Evolutionary conservation across 305 asterid genomes (phyloP).

Genomic region (Solanum hybrid): DNA sequence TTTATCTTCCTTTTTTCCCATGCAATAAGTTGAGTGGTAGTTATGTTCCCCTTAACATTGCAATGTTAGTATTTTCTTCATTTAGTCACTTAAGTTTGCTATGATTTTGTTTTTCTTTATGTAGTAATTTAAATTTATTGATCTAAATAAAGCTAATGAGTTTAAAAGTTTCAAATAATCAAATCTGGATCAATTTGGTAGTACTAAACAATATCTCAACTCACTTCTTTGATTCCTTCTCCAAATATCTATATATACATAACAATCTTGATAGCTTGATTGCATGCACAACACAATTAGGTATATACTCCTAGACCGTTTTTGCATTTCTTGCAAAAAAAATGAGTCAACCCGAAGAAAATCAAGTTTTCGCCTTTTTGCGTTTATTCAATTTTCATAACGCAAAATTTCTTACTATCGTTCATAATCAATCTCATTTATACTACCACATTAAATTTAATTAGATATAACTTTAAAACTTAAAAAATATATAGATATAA

Average conservation of each 20-base stretch:
- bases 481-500: too few species aligned
- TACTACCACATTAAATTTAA: too few species aligned
- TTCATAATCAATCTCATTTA: too few species aligned
- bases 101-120: neutral
- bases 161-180: too few species aligned
- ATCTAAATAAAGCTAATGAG: neutral
- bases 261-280: neutral
- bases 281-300: neutral
- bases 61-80: neutral
- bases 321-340: neutral
- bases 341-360: neutral
- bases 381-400: neutral
- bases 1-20: neutral
- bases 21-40: neutral
- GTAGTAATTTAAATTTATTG: neutral
- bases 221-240: neutral
- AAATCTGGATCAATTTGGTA: too few species aligned
- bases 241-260: neutral
- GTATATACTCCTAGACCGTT: too few species aligned
- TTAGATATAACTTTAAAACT: too few species aligned
- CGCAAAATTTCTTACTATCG: accelerated
- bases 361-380: too few species aligned
- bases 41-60: neutral
- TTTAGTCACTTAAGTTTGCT: neutral
- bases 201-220: neutral